A percentile compares a stretch with the other conserved stretches of the same genome.
These are phyloP conservation scores for Exobasidium cylindrosporum DNA, from an alignment of 1,284 basidiomycete genomes.

Conservation along the genomic window DNA sequence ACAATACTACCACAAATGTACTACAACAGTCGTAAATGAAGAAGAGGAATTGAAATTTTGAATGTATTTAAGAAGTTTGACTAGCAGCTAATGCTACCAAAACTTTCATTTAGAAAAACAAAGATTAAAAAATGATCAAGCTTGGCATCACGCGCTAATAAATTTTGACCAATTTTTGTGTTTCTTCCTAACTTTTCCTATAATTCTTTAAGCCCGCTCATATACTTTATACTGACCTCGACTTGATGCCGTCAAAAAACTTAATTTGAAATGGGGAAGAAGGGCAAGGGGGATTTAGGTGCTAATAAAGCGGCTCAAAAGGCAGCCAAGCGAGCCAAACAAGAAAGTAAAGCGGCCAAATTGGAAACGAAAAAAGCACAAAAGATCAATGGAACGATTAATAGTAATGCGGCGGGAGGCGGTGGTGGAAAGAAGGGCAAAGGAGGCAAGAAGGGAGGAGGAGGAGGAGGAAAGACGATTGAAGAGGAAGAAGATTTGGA, in stretches of 20 bases:
- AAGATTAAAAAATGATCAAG: too few species aligned
- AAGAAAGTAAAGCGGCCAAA: conserved; percentile 47
- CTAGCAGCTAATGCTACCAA: too few species aligned
- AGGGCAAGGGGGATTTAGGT: conserved; percentile 33
- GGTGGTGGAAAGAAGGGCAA: conserved; percentile 24
- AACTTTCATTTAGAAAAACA: too few species aligned
- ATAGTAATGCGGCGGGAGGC: conserved; percentile 12
- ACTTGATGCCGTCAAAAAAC: too few species aligned
- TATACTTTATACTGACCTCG: too few species aligned
- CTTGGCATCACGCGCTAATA: too few species aligned
- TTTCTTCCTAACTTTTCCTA: not conserved
- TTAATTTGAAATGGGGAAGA: conserved; percentile 56
- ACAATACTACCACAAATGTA: too few species aligned
- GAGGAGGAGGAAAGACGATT: conserved; percentile 16
- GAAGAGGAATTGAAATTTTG: too few species aligned
- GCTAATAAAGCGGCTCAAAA: conserved; percentile 50
- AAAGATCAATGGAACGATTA: conserved; percentile 8
- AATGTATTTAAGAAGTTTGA: too few species aligned
- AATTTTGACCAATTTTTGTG: not conserved
- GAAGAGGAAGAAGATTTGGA: conserved; percentile 53
- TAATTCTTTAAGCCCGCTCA: not conserved
- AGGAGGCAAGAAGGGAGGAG: conserved; percentile 24
- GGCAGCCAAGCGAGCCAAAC: conserved; percentile 53
- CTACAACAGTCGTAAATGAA: too few species aligned
- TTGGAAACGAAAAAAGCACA: conserved; percentile 45